A percentile compares a stretch with the other conserved stretches of the same genome.
These are phyloP conservation scores for Flaveria linearis DNA, from an alignment of 129 eudicot genomes.

Conservation along the genomic window DNA sequence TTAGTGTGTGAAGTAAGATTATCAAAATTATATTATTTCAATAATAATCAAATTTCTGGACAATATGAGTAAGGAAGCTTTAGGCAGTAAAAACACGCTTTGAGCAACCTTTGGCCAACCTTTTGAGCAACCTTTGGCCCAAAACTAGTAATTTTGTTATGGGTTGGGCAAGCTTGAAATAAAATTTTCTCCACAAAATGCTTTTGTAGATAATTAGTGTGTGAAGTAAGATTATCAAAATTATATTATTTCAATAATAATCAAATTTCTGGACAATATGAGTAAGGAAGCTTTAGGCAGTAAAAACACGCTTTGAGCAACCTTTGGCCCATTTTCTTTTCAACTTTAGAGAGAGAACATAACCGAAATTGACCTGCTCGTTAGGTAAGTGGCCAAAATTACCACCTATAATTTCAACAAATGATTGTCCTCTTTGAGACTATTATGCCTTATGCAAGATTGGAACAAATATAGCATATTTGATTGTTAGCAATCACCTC, in stretches of 20 bases:
- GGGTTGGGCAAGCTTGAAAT: background rate
- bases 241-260: background rate
- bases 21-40: background rate
- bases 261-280: background rate
- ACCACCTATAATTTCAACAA: background rate
- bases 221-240: background rate
- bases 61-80: background rate
- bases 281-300: background rate
- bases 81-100: constrained; percentile 5
- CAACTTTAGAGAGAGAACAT: constrained; percentile 7
- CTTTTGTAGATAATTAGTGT: background rate
- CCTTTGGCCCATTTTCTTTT: background rate
- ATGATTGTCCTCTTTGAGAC: background rate
- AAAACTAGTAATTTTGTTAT: background rate
- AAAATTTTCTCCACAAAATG: background rate
- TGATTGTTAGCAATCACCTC: background rate
- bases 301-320: constrained; percentile 1
- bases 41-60: background rate
- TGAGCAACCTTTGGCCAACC: background rate
- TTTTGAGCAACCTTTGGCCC: no score
- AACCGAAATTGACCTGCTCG: background rate
- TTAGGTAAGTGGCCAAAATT: background rate
- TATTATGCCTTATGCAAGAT: background rate
- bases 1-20: background rate
- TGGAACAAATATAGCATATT: background rate